phyloP scores from a whole-genome alignment of 305 asterid species.

The Coffea humblotiana region DNA sequence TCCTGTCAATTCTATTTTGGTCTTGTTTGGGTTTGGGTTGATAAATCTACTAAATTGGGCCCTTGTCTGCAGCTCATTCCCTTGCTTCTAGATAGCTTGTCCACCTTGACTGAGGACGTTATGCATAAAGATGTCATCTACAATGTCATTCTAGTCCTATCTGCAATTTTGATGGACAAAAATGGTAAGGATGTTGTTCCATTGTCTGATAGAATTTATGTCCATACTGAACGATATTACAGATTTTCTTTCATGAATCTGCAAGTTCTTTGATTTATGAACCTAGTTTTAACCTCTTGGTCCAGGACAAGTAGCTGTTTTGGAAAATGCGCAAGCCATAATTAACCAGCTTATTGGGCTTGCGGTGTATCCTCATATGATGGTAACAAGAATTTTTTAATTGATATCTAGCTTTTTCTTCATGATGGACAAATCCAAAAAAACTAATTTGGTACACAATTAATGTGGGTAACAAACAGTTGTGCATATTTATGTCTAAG shows the following conservation, averaged over 20 bases:
- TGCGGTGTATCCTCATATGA: conserved; percentile 57
- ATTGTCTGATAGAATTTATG: not conserved
- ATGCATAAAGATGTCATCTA: conserved; percentile 61
- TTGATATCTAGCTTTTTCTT: not conserved
- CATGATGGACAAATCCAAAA: not conserved
- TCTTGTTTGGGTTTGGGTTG: not conserved
- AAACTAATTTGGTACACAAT: not conserved
- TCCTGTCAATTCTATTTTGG: not conserved
- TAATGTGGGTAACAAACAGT: not conserved
- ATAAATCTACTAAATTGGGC: conserved; percentile 10
- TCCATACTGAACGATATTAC: not conserved
- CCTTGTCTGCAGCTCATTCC: conserved; percentile 72
- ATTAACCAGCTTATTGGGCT: conserved; percentile 57
- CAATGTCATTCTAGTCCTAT: conserved; percentile 62
- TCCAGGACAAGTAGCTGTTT: conserved; percentile 71
- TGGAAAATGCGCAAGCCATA: conserved; percentile 60
- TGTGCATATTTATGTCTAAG: not conserved
- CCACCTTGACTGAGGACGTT: conserved; percentile 50
- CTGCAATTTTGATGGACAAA: conserved; percentile 72
- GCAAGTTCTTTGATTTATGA: too few species aligned
- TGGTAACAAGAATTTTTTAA: conserved; percentile 42
- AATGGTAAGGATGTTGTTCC: conserved; percentile 52
- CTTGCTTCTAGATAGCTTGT: conserved; percentile 62
- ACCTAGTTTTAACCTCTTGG: conserved; percentile 11
- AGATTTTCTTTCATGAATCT: not conserved